Conservation (phyloP, 2,329 filamentous ascomycete genomes). For the Biscogniauxia marginata region DNA sequence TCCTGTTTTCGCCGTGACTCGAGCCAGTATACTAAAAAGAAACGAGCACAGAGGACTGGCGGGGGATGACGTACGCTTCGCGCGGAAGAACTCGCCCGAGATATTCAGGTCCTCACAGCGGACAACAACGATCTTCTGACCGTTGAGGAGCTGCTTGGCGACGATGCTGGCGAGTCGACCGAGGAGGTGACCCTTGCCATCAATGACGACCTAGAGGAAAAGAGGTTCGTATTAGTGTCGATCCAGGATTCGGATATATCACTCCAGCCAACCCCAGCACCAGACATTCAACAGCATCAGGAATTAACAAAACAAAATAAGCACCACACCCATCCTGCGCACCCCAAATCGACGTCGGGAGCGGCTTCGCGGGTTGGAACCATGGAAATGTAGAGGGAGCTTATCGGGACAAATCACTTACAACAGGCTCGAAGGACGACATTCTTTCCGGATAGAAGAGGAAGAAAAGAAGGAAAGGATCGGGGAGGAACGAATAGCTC, state of each 20-base stretch:
- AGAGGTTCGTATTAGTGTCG: constrained; percentile 33
- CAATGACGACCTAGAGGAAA: constrained; percentile 80
- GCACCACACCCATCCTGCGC: too few species aligned
- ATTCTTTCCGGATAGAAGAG: constrained; percentile 48
- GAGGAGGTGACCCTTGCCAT: constrained; percentile 99
- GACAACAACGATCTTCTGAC: constrained; percentile 99
- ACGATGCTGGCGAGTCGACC: constrained; percentile 97
- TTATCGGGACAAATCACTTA: constrained; percentile 49
- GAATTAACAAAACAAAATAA: too few species aligned
- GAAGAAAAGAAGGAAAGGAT: constrained; percentile 27
- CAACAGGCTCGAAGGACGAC: constrained; percentile 70
- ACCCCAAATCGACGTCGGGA: too few species aligned
- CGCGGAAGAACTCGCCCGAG: constrained; percentile 99
- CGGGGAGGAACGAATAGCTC: constrained; percentile 25
- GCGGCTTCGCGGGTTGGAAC: background rate
- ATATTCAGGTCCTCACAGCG: constrained; percentile 99
- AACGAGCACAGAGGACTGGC: background rate
- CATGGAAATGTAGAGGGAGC: constrained; percentile 1
- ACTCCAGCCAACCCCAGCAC: too few species aligned
- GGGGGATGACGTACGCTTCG: constrained; percentile 83
- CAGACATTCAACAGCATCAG: too few species aligned
- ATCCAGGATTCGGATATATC: too few species aligned
- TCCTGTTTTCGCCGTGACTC: background rate
- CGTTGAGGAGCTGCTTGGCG: constrained; percentile 97
- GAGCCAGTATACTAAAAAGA: background rate